These are phyloP conservation scores for Raddia distichophylla DNA, from an alignment of 176 grass and related monocot species.

Conservation along the genomic window DNA sequence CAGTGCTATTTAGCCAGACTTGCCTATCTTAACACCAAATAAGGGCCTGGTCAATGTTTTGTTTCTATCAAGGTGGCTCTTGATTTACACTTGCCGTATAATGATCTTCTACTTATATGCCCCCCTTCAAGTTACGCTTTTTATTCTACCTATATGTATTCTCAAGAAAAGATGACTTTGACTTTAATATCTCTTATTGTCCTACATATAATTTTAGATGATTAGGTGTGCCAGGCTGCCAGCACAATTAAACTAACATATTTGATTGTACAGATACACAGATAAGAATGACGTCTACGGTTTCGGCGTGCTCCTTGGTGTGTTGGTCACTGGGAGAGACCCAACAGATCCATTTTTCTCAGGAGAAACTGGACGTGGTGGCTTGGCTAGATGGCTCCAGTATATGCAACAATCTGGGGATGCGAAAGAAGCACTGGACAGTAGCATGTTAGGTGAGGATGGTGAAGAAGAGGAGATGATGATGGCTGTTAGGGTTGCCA, in stretches of 20 bases:
- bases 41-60: not conserved
- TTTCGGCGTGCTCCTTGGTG: slow-evolving; percentile 78
- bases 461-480: slow-evolving; percentile 89
- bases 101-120: not conserved
- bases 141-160: not conserved
- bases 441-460: slow-evolving; percentile 63
- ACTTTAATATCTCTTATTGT: not conserved
- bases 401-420: slow-evolving; percentile 81
- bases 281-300: slow-evolving; percentile 96
- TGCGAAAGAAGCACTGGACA: slow-evolving; percentile 74
- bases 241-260: not conserved
- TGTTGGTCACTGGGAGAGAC: slow-evolving; percentile 82
- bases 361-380: slow-evolving; percentile 54
- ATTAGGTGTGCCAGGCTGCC: not conserved
- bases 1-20: not conserved
- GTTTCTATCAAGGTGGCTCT: slow-evolving; percentile 8
- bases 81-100: not conserved
- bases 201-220: not conserved
- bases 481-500: slow-evolving; percentile 89
- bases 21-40: not conserved
- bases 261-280: slow-evolving; percentile 67
- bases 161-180: not conserved
- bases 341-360: slow-evolving; percentile 73
- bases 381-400: slow-evolving; percentile 70
- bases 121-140: not conserved